Evolutionary conservation across 1,139 yeast genomes (phyloP), one percentile per base, ranked within the genome.

Genomic region (Yamadazyma sp.): DNA sequence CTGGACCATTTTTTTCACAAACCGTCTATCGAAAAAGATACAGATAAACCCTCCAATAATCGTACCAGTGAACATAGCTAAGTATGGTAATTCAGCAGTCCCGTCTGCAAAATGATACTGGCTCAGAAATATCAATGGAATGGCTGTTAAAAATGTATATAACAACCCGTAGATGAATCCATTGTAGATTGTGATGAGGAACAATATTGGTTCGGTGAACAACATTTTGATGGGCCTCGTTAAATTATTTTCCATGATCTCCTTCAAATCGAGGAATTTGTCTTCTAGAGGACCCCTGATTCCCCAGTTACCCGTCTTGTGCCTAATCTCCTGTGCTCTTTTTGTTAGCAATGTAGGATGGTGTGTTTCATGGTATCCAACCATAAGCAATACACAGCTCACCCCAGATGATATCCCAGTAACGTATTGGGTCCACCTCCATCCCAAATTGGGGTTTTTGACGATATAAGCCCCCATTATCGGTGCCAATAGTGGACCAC

Each of bases 211-310:
- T 58, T 87, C 95, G 5, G 73, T 66, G 44, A 76, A 57, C 44
- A 86, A 64, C 86, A 86, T 80, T 22, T 55, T 57, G 12, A 86
- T 35, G 4, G 95, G 95, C 61, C 92, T 74, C 3, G 82, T 55
- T 34, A 86, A 59, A 50, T 82, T 85, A 51, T 81, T 82, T 47
- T 82, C 78, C 17, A 71, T 75, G 44, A 87, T 78, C 50, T 82
- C 89, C 51, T 69, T 70, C 32, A 85, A 39, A 21, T 80, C 69
- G 33, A 85, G 63, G 39, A 73, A 71, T 39, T 80, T 74, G 47
- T 80, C 83, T 54, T 86, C 95, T 53, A 83, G 90, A 3, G 92
- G 82, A 14, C 95, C 92, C 53, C 80, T 82, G 36, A 86, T 82
- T 26, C 87, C 87, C 94, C 95, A 85, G 56, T 75, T 79, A 0